These are phyloP conservation scores for Diaporthe aspalathi DNA, from an alignment of 2,329 filamentous ascomycete genomes.

Conservation along the genomic window DNA sequence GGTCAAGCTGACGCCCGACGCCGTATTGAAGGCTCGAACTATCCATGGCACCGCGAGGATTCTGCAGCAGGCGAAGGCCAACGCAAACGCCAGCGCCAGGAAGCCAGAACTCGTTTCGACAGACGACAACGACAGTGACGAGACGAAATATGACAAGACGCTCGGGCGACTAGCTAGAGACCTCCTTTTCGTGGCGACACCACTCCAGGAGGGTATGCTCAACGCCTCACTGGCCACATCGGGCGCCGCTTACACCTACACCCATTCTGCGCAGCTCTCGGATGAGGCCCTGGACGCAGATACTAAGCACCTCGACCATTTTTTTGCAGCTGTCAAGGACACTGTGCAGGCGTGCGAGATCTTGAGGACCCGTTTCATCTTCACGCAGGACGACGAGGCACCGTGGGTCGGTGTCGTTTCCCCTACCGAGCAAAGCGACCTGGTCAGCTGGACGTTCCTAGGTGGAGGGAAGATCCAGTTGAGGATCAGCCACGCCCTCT, in stretches of 20 bases:
- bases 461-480: conserved; percentile 36
- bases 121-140: neutral
- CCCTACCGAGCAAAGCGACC: conserved; percentile 40
- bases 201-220: conserved; percentile 45
- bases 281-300: conserved; percentile 36
- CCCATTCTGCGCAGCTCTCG: conserved; percentile 42
- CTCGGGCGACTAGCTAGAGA: conserved; percentile 39
- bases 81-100: conserved; percentile 25
- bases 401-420: conserved; percentile 45
- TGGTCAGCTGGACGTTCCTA: conserved; percentile 38
- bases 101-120: neutral
- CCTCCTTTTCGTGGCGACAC: conserved; percentile 44
- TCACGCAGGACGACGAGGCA: conserved; percentile 40
- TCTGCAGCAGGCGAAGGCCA: conserved; percentile 28
- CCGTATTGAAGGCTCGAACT: conserved; percentile 42
- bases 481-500: conserved; percentile 43
- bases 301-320: conserved; percentile 34
- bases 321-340: conserved; percentile 41
- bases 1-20: conserved; percentile 40
- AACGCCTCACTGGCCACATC: conserved; percentile 42
- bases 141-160: conserved; percentile 35
- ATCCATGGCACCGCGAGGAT: conserved; percentile 41
- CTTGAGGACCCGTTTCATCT: conserved; percentile 42
- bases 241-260: conserved; percentile 42
- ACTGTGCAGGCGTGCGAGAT: conserved; percentile 44